Percentiles rank a stretch among this genome's conserved stretches.
Evolutionary conservation across 2,329 filamentous ascomycete genomes (phyloP).

Genomic region (Cordyceps fumosorosea): DNA sequence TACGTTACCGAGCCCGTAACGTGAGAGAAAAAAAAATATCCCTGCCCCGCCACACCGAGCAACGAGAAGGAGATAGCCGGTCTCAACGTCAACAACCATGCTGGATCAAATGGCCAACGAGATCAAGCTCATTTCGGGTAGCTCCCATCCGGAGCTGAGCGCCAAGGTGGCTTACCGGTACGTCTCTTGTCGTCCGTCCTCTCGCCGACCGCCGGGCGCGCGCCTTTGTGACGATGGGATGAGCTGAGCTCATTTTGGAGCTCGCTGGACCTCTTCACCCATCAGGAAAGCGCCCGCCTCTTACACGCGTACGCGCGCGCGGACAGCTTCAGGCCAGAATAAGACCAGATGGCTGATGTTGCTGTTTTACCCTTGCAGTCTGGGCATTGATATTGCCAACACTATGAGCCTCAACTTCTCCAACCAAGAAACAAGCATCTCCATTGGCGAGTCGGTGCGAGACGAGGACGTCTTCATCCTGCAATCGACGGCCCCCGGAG

Average conservation of each 20-base stretch:
- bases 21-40: conserved; percentile 5
- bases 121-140: conserved; percentile 46
- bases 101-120: conserved; percentile 44
- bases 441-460: conserved; percentile 90
- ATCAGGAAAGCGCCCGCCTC: background rate
- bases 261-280: background rate
- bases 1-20: background rate
- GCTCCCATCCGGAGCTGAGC: conserved; percentile 42
- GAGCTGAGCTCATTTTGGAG: background rate
- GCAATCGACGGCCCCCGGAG: conserved; percentile 88
- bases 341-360: conserved; percentile 9
- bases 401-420: conserved; percentile 79
- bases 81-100: conserved; percentile 21
- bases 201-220: background rate
- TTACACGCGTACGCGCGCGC: background rate
- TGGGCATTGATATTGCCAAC: conserved; percentile 72
- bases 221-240: background rate
- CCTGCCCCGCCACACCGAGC: conserved; percentile 9
- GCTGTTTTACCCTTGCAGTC: conserved; percentile 37
- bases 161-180: conserved; percentile 39
- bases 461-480: conserved; percentile 99
- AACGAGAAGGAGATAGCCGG: background rate
- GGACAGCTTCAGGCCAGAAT: background rate
- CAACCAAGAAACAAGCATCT: conserved; percentile 83
- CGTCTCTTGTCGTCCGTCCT: conserved; percentile 15